These are phyloP conservation scores for Petasospora fabianii DNA, from an alignment of 1,139 yeast species.

Conservation along the genomic window DNA sequence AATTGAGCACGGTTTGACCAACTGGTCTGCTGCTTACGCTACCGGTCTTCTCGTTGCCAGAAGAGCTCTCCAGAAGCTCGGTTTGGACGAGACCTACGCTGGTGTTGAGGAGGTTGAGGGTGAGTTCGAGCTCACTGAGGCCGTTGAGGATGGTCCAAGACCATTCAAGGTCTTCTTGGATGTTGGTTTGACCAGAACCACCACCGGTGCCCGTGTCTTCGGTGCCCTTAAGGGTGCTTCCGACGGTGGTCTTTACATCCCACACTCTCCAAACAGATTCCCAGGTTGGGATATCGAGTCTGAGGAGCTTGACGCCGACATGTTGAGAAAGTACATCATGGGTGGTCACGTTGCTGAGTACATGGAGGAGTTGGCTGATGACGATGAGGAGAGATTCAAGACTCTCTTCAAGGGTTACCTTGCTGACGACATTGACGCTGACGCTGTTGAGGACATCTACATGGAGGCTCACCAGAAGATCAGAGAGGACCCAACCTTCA, in stretches of 20 bases:
- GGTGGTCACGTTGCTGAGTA: constrained; percentile 99
- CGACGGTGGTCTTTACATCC: constrained; percentile 99
- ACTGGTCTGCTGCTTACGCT: constrained; percentile 99
- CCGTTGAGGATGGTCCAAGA: constrained; percentile 99
- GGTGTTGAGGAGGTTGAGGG: constrained; percentile 99
- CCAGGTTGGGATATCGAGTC: constrained; percentile 99
- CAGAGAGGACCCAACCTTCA: constrained; percentile 93
- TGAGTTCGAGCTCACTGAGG: constrained; percentile 97
- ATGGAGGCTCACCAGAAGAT: constrained; percentile 90
- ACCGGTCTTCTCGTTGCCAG: constrained; percentile 98
- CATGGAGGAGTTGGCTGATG: constrained; percentile 99
- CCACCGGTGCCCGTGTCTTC: constrained; percentile 99
- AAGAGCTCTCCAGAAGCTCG: constrained; percentile 97
- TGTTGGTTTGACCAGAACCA: constrained; percentile 99
- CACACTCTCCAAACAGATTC: constrained; percentile 99
- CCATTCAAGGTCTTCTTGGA: constrained; percentile 99
- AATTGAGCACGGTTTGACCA: constrained; percentile 97
- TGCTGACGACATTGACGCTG: constrained; percentile 97
- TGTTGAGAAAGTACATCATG: constrained; percentile 97
- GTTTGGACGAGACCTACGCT: constrained; percentile 94
- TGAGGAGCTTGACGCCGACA: constrained; percentile 97
- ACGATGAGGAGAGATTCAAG: constrained; percentile 99
- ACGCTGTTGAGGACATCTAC: constrained; percentile 94
- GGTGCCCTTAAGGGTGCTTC: constrained; percentile 99
- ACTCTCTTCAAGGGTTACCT: constrained; percentile 95